Evolutionary conservation across 768 basidiomycete genomes (phyloP).

Genomic region (Amanita rubescens): DNA sequence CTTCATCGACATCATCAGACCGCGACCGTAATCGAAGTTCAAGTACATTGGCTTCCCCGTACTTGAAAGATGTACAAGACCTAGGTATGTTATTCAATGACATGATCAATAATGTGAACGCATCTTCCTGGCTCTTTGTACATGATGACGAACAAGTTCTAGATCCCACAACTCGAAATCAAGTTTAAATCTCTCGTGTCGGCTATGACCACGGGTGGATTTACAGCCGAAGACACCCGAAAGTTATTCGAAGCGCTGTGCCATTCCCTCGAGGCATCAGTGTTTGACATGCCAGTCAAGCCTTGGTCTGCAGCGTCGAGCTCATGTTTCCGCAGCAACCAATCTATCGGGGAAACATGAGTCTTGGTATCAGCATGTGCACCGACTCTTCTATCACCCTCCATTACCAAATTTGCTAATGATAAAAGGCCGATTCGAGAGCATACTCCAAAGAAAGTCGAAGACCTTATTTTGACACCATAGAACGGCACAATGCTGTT

Average conservation of each 20-base stretch:
- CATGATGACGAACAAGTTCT: neutral
- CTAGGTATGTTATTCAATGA: slow-evolving; percentile 32
- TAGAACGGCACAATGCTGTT: too few relatives aligned
- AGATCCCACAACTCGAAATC: slow-evolving; percentile 33
- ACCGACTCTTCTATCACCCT: neutral
- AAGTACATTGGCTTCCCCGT: slow-evolving; percentile 10
- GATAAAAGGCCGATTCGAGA: too few relatives aligned
- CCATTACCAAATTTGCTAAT: too few relatives aligned
- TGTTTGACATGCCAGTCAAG: slow-evolving; percentile 26
- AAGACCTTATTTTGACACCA: too few relatives aligned
- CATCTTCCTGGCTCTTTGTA: neutral
- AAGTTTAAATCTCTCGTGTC: slow-evolving; percentile 38
- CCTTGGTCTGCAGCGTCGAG: neutral
- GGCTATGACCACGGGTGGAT: slow-evolving; percentile 40
- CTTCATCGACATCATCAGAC: neutral
- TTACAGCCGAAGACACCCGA: slow-evolving; percentile 42
- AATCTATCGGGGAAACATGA: neutral
- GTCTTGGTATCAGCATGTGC: neutral
- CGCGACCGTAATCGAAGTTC: slow-evolving; percentile 2
- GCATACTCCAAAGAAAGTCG: too few relatives aligned
- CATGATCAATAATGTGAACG: slow-evolving; percentile 27
- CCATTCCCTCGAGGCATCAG: slow-evolving; percentile 32
- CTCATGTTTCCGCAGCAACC: neutral
- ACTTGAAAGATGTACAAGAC: slow-evolving; percentile 31
- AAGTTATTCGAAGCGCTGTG: slow-evolving; percentile 44